phyloP scores from a whole-genome alignment of 768 basidiomycete genomes.

The Leucogyrophana mollusca region DNA sequence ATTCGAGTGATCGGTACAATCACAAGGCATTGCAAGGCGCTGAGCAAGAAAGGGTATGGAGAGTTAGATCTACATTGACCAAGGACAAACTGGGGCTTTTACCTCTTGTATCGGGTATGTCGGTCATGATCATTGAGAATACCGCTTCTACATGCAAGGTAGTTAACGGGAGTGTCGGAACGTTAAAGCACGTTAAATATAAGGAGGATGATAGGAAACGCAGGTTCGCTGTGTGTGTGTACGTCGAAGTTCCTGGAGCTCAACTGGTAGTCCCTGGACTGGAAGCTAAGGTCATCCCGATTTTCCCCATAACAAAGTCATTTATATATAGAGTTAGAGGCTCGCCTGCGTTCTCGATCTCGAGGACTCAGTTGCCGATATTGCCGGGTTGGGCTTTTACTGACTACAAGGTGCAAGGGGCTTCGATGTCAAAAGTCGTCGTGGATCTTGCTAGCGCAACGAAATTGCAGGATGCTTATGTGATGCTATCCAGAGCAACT shows the following conservation, averaged over 20 bases:
- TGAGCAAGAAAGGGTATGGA: neutral
- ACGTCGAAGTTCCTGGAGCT: neutral
- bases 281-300: neutral
- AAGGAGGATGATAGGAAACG: neutral
- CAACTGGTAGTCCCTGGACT: neutral
- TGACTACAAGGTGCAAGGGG: slow-evolving; percentile 40
- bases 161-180: neutral
- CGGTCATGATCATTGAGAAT: neutral
- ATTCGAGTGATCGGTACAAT: neutral
- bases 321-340: neutral
- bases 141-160: neutral
- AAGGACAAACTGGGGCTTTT: neutral
- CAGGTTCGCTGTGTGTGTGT: neutral
- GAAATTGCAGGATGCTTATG: no score
- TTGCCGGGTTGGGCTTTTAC: slow-evolving; percentile 38
- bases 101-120: neutral
- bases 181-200: neutral
- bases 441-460: slow-evolving; percentile 33
- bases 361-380: slow-evolving; percentile 27
- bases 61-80: neutral
- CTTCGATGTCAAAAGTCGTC: slow-evolving; percentile 33
- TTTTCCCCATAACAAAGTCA: neutral
- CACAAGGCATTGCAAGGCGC: neutral
- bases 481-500: no score
- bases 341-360: slow-evolving; percentile 6